Evolutionary conservation across 2,329 filamentous ascomycete genomes (phyloP).

Genomic region (Eutypella sp.): DNA sequence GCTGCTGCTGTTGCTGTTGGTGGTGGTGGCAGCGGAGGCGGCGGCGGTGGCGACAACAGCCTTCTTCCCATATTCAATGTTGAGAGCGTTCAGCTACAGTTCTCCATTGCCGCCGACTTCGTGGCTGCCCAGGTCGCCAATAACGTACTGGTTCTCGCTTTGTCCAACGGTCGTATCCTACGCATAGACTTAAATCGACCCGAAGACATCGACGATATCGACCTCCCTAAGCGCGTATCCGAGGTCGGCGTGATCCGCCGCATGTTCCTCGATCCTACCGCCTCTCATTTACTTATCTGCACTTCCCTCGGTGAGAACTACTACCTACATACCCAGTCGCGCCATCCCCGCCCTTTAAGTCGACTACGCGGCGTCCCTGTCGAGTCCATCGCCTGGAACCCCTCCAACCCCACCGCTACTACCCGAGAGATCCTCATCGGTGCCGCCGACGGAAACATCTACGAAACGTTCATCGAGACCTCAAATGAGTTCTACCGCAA

Average conservation of each 20-base stretch:
- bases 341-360: constrained; percentile 75
- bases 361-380: constrained; percentile 82
- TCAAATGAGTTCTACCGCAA: constrained; percentile 92
- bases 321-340: constrained; percentile 93
- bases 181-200: constrained; percentile 91
- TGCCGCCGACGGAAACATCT: constrained; percentile 88
- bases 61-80: constrained; percentile 95
- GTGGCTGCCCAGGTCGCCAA: constrained; percentile 96
- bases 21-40: too few relatives aligned
- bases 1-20: too few relatives aligned
- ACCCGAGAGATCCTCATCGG: constrained; percentile 92
- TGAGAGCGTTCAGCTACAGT: constrained; percentile 86
- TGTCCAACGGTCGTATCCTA: constrained; percentile 87
- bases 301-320: constrained; percentile 93
- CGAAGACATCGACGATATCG: constrained; percentile 96
- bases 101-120: constrained; percentile 91
- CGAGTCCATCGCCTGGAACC: constrained; percentile 92
- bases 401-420: constrained; percentile 84
- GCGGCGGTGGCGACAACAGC: too few relatives aligned
- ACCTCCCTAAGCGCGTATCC: constrained; percentile 86
- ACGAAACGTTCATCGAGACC: constrained; percentile 92
- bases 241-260: constrained; percentile 89
- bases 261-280: constrained; percentile 96
- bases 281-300: constrained; percentile 87
- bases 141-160: constrained; percentile 87